Conservation (phyloP, 2,329 filamentous ascomycete species). For the Lasiodiplodia theobromae region DNA sequence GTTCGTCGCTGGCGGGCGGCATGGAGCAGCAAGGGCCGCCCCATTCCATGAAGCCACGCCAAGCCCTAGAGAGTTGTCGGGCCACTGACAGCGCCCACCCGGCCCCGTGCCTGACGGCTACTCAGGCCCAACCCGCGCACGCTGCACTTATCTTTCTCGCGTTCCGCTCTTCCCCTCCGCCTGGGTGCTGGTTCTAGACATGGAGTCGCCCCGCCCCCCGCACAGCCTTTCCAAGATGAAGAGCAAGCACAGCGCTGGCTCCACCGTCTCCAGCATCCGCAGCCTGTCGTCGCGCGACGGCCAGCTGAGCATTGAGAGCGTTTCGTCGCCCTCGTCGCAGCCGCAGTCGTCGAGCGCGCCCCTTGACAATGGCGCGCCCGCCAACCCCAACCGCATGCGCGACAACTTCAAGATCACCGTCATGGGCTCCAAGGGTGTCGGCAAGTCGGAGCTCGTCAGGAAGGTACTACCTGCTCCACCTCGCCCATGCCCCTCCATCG, state of each 20-base stretch:
- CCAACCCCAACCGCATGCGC: constrained; percentile 25
- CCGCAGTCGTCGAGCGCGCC: background rate
- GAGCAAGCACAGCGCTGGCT: constrained; percentile 6
- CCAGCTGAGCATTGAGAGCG: constrained; percentile 24
- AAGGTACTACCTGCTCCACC: background rate
- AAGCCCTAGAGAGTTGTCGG: background rate
- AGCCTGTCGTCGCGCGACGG: constrained; percentile 24
- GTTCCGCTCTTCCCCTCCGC: background rate
- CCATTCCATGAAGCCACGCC: background rate
- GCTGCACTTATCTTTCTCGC: background rate
- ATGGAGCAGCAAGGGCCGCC: background rate
- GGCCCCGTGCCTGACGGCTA: constrained; percentile 6
- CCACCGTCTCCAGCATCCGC: constrained; percentile 21
- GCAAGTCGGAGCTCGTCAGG: constrained; percentile 20
- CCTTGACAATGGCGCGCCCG: constrained; percentile 18
- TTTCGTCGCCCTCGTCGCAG: constrained; percentile 11
- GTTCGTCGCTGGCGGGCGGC: background rate
- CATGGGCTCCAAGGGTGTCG: constrained; percentile 14
- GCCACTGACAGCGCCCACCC: background rate
- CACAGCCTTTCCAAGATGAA: constrained; percentile 18
- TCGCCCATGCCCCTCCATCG: background rate
- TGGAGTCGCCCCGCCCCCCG: constrained; percentile 11
- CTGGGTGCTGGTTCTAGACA: constrained; percentile 1
- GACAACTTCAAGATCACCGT: constrained; percentile 26
- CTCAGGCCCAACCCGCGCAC: background rate